phyloP scores from a whole-genome alignment of 1,284 basidiomycete genomes.

The Taiwanofungus camphoratus region DNA sequence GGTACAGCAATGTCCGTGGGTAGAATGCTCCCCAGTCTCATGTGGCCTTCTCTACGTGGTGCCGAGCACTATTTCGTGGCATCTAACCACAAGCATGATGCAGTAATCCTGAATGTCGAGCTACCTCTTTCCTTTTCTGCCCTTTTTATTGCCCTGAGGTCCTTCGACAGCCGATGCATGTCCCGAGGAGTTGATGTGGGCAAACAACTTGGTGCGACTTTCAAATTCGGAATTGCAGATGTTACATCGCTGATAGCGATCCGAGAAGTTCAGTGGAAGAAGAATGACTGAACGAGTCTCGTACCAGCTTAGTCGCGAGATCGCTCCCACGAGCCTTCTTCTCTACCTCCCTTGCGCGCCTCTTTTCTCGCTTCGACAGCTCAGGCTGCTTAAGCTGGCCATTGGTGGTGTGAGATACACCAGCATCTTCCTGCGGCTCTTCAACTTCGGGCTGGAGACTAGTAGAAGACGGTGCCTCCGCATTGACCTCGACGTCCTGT shows the following conservation, averaged over 20 bases:
- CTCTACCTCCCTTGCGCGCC: conserved; percentile 71
- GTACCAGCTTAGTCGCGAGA: conserved; percentile 18
- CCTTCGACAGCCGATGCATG: conserved; percentile 56
- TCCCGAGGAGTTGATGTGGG: conserved; percentile 66
- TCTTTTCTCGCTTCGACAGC: conserved; percentile 77
- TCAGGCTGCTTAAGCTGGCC: conserved; percentile 25
- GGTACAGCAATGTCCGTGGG: no score
- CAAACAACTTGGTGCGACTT: conserved; percentile 77
- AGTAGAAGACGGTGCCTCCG: no score
- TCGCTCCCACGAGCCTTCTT: conserved; percentile 53
- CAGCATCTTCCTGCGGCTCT: background rate
- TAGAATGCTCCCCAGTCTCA: no score
- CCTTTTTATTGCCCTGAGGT: conserved; percentile 6
- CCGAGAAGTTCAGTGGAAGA: background rate
- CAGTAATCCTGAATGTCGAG: background rate
- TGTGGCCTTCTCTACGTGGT: no score
- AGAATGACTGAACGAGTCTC: conserved; percentile 1
- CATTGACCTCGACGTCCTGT: background rate
- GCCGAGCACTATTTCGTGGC: no score
- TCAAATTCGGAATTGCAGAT: conserved; percentile 62
- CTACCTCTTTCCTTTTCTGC: conserved; percentile 11
- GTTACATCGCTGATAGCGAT: conserved; percentile 52
- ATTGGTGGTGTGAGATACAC: conserved; percentile 5
- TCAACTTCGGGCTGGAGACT: background rate
- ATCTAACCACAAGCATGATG: no score